Base-by-base conservation (phyloP, 768 basidiomycete genomes). In the Boletus edulis region DNA sequence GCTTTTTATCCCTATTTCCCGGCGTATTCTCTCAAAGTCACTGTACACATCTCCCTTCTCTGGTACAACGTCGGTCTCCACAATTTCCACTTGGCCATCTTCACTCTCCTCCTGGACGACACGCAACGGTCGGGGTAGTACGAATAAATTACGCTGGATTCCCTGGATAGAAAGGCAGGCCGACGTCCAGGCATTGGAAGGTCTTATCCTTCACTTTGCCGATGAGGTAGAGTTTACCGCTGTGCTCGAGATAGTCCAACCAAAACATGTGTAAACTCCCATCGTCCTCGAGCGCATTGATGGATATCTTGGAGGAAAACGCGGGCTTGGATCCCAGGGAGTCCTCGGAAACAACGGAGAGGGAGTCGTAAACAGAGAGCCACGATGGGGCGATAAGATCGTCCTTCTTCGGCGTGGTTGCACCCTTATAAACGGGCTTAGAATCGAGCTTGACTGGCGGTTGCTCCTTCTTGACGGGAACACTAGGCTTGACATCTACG, bases 231-330 rank as follows among this genome's bases (percentile, higher is more conserved):
- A 99, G 76, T 55, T 81, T 83, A 15, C 94, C 96, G 15, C 89
- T 82, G 46, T 83, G 80, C 67, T 98, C 94, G 34, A 95, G 83
- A 64, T 93, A 93, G 67, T 99, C 97, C 20, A 98, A 77, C 97
- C 97, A 99, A 76, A 87, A 99, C 77, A 99, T 94, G 27, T 81
- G 82, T 14, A 98, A 74, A 4, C 85, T 89, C 2, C 92, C 94
- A 59, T 97, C 93, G 5, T 81, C 73, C 65, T 98, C 92, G 3
- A 94, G 78, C 0, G 86, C 87, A 40, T 81, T 80, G 8, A 84
- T 60, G 20, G 77, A 71, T 66, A 66, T 64, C 66, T 46, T 77
- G 56, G 47, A 79, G 8, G 74, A 68, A 3, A 70, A 24, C 74
- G 76, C 14, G 7, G 67, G 61, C 24, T 71, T 62, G 45, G 67